A percentile compares a stretch with the other conserved stretches of the same genome.
These are phyloP conservation scores for Coleophoma crateriformis DNA, from an alignment of 2,329 filamentous ascomycete genomes.

Conservation along the genomic window DNA sequence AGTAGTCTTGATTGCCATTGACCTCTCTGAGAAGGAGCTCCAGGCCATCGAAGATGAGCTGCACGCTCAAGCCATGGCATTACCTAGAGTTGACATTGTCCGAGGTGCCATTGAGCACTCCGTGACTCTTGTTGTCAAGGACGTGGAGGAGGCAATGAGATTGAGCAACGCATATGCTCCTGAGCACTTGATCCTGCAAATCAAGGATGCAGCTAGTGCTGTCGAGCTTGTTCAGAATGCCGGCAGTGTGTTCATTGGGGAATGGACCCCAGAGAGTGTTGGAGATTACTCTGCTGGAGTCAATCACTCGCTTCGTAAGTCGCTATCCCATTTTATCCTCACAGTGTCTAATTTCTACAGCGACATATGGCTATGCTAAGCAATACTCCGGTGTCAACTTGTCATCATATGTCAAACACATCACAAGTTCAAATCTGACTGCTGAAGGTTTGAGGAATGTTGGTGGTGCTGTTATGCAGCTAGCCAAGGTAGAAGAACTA, in stretches of 20 bases:
- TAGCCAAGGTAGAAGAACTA: constrained; percentile 89
- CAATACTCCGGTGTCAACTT: constrained; percentile 98
- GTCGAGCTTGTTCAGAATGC: constrained; percentile 85
- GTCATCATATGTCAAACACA: constrained; percentile 94
- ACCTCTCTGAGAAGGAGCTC: constrained; percentile 67
- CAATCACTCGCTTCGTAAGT: constrained; percentile 94
- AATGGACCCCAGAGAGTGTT: constrained; percentile 96
- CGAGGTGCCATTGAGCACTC: constrained; percentile 87
- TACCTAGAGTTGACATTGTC: constrained; percentile 91
- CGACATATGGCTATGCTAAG: constrained; percentile 96
- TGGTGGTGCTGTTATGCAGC: constrained; percentile 84
- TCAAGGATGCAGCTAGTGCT: constrained; percentile 68
- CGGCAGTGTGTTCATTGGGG: constrained; percentile 90
- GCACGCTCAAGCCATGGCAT: constrained; percentile 76
- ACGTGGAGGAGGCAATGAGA: constrained; percentile 66
- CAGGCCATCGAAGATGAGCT: constrained; percentile 86
- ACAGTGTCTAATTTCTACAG: constrained; percentile 36
- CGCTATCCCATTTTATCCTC: constrained; percentile 1
- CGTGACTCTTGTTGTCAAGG: constrained; percentile 72
- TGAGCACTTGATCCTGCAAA: constrained; percentile 91
- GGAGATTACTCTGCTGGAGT: constrained; percentile 98
- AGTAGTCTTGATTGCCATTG: constrained; percentile 84
- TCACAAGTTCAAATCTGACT: constrained; percentile 89
- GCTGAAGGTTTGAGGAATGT: constrained; percentile 81
- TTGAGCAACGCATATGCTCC: constrained; percentile 94